Conservation (phyloP, 83 land plant genomes). For the Picea abies region DNA sequence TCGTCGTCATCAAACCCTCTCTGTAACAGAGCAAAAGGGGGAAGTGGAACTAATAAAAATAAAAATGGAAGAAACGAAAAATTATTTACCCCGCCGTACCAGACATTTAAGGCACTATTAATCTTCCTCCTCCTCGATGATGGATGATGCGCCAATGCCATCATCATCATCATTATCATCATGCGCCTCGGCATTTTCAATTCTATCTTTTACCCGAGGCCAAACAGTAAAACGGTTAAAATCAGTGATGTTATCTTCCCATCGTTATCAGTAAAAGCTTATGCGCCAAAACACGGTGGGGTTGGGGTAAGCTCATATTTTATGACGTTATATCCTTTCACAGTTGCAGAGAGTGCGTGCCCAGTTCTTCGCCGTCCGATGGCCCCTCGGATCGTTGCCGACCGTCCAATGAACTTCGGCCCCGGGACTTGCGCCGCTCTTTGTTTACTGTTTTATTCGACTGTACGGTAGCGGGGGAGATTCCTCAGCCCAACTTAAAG, state of each 20-base stretch:
- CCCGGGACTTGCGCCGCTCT: not conserved
- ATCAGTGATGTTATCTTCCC: not conserved
- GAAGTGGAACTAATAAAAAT: too few species aligned
- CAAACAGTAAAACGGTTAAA: conserved; percentile 1
- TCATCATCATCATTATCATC: not conserved
- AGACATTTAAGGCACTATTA: not conserved
- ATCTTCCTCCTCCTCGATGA: too few species aligned
- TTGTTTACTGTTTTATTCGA: not conserved
- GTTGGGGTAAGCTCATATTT: not conserved
- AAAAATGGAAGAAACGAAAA: not conserved
- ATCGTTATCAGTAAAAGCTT: not conserved
- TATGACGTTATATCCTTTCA: not conserved
- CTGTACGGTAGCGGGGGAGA: not conserved
- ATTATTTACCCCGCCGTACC: not conserved
- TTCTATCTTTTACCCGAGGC: not conserved
- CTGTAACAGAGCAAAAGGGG: not conserved
- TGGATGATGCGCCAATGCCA: not conserved
- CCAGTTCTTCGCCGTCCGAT: not conserved
- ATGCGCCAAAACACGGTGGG: not conserved
- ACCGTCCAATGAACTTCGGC: not conserved
- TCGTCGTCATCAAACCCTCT: conserved; percentile 14
- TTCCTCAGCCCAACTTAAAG: too few species aligned
- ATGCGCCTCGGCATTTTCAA: not conserved
- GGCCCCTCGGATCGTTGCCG: too few species aligned
- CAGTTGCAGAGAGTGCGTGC: conserved; percentile 7